Evolutionary conservation across 78 protist genomes (phyloP), one percentile per base, ranked within the genome.

Genomic region (Dictyostelium firmibasis): DNA sequence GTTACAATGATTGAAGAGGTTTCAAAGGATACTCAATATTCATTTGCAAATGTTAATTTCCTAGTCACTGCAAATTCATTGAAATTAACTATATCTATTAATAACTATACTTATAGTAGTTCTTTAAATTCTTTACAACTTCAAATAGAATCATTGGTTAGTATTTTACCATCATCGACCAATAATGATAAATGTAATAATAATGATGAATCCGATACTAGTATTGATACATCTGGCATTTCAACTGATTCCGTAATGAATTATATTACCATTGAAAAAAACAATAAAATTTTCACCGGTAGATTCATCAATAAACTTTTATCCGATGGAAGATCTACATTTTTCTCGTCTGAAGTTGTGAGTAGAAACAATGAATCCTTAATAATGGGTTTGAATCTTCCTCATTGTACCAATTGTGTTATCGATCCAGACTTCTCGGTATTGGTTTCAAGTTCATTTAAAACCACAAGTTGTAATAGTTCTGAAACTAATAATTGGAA

Each of bases 1-100:
- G 75, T 67, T 3, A 27, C 75, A 9, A 27, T 10, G 2, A 67
- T 67, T 9, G 75, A 67, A 67, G 38, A 67, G n/a, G 75, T 67
- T 67, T 20, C 67, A 70, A 70, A 29, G 2, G 78, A 70, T 76
- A 76, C 38, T 18, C 38, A 23, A 9, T 20, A 60, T 41, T 25
- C 89, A 31, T 84, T 84, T 69, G 89, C 81, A 11, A 81, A 81
- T 8, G 27, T 43, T 23, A 23, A 67, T 33, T 60, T 33, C 35
- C 23, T n/a, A 20, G 25, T 60, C 1, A 1, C 8, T 23, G 25
- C n/a, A 8, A 41, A 41, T 27, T 62, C 81, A 18, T 11, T 84
- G 10, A 84, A 84, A 43, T 7, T 84, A 11, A 13, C 89, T 2
- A 36, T 84, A 0, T 20, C 31, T n/a, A 84, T 84, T 23, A 38